phyloP scores from a whole-genome alignment of 2,329 filamentous ascomycete genomes.

The Purpureocillium takamizusanense region DNA sequence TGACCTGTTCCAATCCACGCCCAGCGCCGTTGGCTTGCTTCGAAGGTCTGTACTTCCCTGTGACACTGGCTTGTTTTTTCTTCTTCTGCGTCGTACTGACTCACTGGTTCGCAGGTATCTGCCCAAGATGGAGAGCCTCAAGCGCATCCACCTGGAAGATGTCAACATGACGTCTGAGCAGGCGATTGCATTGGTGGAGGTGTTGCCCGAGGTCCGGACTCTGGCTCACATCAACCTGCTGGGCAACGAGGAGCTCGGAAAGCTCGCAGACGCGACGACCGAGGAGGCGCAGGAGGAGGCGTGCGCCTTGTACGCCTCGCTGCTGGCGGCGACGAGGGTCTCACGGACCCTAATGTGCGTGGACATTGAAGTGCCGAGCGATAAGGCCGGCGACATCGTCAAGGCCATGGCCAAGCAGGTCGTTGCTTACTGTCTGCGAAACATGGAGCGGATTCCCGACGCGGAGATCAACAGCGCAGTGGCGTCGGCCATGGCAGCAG shows the following conservation, averaged over 20 bases:
- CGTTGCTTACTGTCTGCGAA: conserved; percentile 87
- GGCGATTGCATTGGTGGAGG: conserved; percentile 82
- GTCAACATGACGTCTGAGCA: conserved; percentile 80
- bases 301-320: conserved; percentile 83
- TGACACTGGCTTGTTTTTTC: not conserved
- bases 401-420: conserved; percentile 89
- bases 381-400: conserved; percentile 79
- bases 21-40: conserved; percentile 66
- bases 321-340: conserved; percentile 79
- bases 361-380: conserved; percentile 79
- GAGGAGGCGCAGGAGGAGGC: conserved; percentile 85
- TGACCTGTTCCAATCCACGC: conserved; percentile 63
- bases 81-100: not conserved
- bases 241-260: conserved; percentile 66
- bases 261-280: conserved; percentile 64
- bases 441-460: conserved; percentile 73
- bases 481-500: conserved; percentile 32
- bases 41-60: conserved; percentile 52
- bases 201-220: conserved; percentile 72
- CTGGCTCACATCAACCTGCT: conserved; percentile 82
- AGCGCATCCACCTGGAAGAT: conserved; percentile 78
- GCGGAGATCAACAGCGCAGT: conserved; percentile 45
- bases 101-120: conserved; percentile 47
- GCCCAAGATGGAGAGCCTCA: conserved; percentile 67
- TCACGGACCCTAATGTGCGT: conserved; percentile 79